A percentile compares a stretch with the other conserved stretches of the same genome.
Evolutionary conservation across 2,329 filamentous ascomycete species (phyloP).

Genomic region (Didymella glomerata): DNA sequence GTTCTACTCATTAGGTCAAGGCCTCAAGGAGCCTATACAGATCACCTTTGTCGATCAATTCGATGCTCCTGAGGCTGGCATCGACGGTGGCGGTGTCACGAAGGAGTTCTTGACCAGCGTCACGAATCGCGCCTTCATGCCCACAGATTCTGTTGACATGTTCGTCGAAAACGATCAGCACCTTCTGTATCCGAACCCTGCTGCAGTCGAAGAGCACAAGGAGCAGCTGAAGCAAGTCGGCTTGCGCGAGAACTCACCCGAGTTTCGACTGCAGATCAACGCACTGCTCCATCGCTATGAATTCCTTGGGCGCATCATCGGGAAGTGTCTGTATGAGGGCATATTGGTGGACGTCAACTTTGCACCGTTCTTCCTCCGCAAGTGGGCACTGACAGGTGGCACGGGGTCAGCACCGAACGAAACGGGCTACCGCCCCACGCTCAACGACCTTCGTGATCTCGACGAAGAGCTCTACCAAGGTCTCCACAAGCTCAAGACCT

Average conservation of each 20-base stretch:
- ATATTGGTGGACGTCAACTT: constrained; percentile 94
- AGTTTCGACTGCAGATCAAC: constrained; percentile 66
- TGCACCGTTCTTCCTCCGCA: constrained; percentile 93
- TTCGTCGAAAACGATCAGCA: constrained; percentile 89
- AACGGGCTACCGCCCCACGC: constrained; percentile 82
- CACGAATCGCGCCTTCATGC: constrained; percentile 82
- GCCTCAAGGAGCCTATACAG: constrained; percentile 92
- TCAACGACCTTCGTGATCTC: constrained; percentile 92
- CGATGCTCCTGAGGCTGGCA: constrained; percentile 85
- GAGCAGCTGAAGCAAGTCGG: constrained; percentile 64
- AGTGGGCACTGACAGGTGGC: constrained; percentile 84
- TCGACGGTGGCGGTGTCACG: constrained; percentile 95
- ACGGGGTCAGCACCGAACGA: constrained; percentile 69
- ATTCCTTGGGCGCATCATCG: constrained; percentile 90
- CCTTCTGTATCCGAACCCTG: constrained; percentile 87
- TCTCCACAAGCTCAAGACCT: constrained; percentile 82
- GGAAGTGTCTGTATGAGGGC: constrained; percentile 96
- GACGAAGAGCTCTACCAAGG: constrained; percentile 92
- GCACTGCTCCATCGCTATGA: constrained; percentile 79
- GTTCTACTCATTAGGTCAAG: constrained; percentile 82
- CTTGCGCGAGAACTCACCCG: constrained; percentile 61
- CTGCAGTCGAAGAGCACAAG: constrained; percentile 73
- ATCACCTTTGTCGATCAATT: constrained; percentile 97
- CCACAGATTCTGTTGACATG: constrained; percentile 63
- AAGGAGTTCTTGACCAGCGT: constrained; percentile 95